These are phyloP conservation scores for Psilocybe cyanescens DNA, from an alignment of 768 basidiomycete species.

Conservation along the genomic window DNA sequence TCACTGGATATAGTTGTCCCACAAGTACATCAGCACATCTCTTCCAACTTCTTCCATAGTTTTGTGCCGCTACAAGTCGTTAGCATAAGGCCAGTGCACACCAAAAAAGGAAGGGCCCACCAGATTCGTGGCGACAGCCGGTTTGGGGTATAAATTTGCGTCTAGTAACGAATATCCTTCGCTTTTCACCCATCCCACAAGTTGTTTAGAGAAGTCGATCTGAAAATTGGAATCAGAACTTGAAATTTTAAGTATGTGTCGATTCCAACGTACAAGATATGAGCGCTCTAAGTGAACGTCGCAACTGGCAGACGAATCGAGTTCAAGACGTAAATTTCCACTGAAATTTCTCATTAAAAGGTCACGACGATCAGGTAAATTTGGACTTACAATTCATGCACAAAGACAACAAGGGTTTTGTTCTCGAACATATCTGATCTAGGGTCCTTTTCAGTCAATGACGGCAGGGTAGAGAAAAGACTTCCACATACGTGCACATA, in stretches of 20 bases:
- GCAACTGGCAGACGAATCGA: conserved; percentile 72
- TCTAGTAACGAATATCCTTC: conserved; percentile 81
- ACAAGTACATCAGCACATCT: conserved; percentile 80
- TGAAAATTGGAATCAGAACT: conserved; percentile 32
- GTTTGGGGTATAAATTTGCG: conserved; percentile 80
- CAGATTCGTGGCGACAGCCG: conserved; percentile 26
- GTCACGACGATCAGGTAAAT: conserved; percentile 1
- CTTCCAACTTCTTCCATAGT: conserved; percentile 47
- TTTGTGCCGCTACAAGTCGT: conserved; percentile 39
- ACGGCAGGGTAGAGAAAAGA: conserved; percentile 2
- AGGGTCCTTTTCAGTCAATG: conserved; percentile 1
- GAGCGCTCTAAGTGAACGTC: conserved; percentile 82
- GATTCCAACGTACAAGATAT: conserved; percentile 62
- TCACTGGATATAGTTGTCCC: conserved; percentile 96
- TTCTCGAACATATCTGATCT: conserved; percentile 83
- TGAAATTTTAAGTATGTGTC: background rate
- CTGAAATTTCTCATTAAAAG: conserved; percentile 42
- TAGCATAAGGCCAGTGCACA: background rate
- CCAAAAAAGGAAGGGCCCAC: conserved; percentile 8
- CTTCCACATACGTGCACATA: conserved; percentile 78
- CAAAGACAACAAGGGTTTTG: conserved; percentile 80
- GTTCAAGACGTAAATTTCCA: conserved; percentile 85
- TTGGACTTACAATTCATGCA: conserved; percentile 88
- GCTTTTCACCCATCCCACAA: conserved; percentile 76
- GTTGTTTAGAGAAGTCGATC: conserved; percentile 84